These are phyloP conservation scores for Trichoderma sp. DNA, from an alignment of 2,329 filamentous ascomycete species.

Conservation along the genomic window DNA sequence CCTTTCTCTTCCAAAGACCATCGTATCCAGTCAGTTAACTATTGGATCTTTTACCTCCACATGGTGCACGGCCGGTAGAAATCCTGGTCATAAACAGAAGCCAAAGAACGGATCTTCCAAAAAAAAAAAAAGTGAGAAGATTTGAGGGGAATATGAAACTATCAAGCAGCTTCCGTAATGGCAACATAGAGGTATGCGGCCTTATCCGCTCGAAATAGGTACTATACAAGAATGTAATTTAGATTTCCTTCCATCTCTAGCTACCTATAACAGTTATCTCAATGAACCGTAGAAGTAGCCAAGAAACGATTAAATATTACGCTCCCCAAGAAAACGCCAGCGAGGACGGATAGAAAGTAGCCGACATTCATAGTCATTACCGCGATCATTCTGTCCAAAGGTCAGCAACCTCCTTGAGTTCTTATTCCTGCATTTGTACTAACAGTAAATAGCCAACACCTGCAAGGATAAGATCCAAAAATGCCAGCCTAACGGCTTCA, in stretches of 20 bases:
- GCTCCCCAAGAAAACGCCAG: background rate
- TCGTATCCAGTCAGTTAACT: background rate
- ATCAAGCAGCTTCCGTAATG: background rate
- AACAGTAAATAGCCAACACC: background rate
- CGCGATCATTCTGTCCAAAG: background rate
- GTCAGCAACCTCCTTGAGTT: background rate
- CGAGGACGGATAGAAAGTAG: background rate
- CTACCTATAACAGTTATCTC: background rate
- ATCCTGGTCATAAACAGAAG: background rate
- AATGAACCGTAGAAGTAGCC: background rate
- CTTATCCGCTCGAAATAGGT: background rate
- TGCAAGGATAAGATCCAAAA: background rate
- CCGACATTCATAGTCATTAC: background rate
- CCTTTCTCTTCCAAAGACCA: background rate
- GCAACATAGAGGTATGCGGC: background rate
- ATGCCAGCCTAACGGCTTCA: background rate
- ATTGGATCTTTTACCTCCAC: background rate
- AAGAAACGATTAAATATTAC: background rate
- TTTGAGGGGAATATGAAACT: background rate
- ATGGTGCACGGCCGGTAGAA: background rate
- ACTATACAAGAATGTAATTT: background rate
- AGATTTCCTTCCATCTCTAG: background rate
- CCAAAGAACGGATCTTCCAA: background rate
- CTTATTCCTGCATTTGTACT: background rate
- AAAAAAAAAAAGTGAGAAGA: too few species aligned